Base-by-base conservation (phyloP, 345 rosid genomes). In the Turritis glabra region DNA sequence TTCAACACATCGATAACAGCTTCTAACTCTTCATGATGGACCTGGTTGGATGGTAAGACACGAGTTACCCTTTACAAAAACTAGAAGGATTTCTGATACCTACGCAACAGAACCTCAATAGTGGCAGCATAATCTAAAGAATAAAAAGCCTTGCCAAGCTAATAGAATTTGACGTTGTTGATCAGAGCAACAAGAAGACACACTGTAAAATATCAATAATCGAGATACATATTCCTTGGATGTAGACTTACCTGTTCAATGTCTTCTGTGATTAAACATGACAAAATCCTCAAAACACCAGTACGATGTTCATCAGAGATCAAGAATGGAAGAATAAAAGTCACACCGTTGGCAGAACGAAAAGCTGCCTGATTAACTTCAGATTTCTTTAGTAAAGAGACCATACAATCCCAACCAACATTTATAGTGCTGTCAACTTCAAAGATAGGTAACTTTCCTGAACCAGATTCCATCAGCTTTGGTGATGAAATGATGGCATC, bases 361-460 rank as follows among this genome's bases (percentile, higher is more conserved):
- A 95, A 92, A 69, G 96, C 72, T 48, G 90, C 81, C 77, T 92
- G 97, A 72, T 78, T 89, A 43, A 81, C 84, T 80, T 95, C 96
- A 77, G 97, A 77, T 83, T 90, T 95, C 90, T 92, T 90, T 76
- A 95, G 50, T 67, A 95, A 80, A 75, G 97, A 90, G 57, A 86
- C 83, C 93, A 95, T 60, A 73, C 97, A 92, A 80, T 92, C 99
- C 99, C 97, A 95, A 38, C 90, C 99, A 79, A 89, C 80, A 67
- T 87, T 76, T 30, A 84, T 85, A 62, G 95, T 88, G 51, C 74
- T 82, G 81, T 90, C 93, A 73, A 83, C 83, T 84, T 94, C 96
- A 83, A 94, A 94, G 56, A 94, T 82, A 62, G 92, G 89, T 46
- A 72, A 82, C 73, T 82, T 87, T 60, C 82, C 93, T 58, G 88